Conservation (phyloP, 2,329 filamentous ascomycete species). For the Cladosporium cucumerinum region DNA sequence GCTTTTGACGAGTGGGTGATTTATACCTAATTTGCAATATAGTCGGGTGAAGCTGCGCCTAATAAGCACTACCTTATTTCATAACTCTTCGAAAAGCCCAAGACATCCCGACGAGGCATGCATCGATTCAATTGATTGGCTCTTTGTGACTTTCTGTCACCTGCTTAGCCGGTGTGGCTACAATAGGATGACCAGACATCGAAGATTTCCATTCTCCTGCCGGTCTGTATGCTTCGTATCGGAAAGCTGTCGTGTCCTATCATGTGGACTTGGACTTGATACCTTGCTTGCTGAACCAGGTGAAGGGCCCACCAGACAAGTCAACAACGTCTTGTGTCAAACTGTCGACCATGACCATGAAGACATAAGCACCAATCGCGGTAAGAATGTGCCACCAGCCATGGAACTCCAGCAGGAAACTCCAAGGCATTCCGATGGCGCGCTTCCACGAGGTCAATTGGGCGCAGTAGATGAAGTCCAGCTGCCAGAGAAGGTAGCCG, state of each 20-base stretch:
- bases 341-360: constrained; percentile 15
- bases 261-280: not conserved
- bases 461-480: constrained; percentile 17
- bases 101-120: not conserved
- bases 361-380: constrained; percentile 9
- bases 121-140: not conserved
- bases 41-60: not conserved
- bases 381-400: constrained; percentile 17
- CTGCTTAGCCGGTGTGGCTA: not conserved
- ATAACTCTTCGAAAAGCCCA: not conserved
- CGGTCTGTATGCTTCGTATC: not conserved
- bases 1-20: not conserved
- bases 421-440: constrained; percentile 8
- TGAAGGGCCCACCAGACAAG: constrained; percentile 2
- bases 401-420: constrained; percentile 16
- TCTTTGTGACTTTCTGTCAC: not conserved
- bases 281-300: constrained; percentile 1
- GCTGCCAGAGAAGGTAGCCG: constrained; percentile 15
- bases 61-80: not conserved
- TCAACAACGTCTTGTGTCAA: constrained; percentile 9
- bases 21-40: not conserved
- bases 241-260: not conserved
- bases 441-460: constrained; percentile 10
- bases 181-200: not conserved
- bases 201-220: not conserved